Evolutionary conservation across 345 rosid genomes (phyloP), one percentile per base, ranked within the genome.

Genomic region (Eucalyptus caleyi): DNA sequence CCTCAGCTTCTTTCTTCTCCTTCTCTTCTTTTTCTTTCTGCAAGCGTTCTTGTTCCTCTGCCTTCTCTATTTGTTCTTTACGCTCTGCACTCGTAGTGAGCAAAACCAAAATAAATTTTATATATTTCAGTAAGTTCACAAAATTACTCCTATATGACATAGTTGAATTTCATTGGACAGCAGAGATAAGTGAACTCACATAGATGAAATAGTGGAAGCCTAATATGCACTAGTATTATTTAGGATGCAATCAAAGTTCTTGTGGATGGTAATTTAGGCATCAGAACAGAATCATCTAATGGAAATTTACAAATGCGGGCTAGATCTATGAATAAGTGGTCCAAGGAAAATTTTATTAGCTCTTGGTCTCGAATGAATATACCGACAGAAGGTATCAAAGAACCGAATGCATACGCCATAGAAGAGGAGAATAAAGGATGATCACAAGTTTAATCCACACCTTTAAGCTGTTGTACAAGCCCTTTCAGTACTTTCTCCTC

Each of bases 31-130:
- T 94, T 91, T 96, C 99, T 94, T 93, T 96, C 90, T 93, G 96
- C 85, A 94, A 72, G 80, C 96, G 96, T 89, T 94, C 97, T 92
- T 92, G 94, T 93, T 96, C 98, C 94, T 98, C 99, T 54, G 94
- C 94, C 92, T 95, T 96, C 90, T 98, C 99, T 91, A 98, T 95
- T 90, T 92, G 95, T 93, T 96, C 99, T 93, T 97, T 98, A 86
- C 88, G 96, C 49, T 96, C 99, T 98, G 93, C 54, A 93, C 77
- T 42, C 8, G 5, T 86, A 32, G 86, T 86, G 50, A 47, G 67
- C 54, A 91, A 32, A 51, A 72, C 90, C 89, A 62, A 85, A 86
- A 16, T 2, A 50, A 51, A 40, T 34, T 18, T 19, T 23, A 19
- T 37, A 37, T 50, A 56, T n/a, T 50, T 27, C n/a, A 86, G 87